Conservation (phyloP, 2,329 filamentous ascomycete species). For the Tolypocladium inflatum region DNA sequence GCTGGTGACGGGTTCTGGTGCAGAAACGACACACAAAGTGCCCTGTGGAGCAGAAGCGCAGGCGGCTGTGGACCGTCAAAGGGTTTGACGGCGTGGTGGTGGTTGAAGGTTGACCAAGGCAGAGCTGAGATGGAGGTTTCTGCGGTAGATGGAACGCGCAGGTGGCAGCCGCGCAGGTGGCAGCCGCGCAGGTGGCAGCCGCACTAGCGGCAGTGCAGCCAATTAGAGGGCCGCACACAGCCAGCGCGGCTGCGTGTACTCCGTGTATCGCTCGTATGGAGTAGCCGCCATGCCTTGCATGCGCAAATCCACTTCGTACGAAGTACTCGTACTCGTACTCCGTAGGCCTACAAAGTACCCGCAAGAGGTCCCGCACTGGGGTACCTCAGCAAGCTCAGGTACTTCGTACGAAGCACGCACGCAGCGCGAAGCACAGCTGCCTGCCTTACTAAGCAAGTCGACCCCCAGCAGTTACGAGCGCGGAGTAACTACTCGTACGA, state of each 20-base stretch:
- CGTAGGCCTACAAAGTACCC: too few species aligned
- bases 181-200: neutral
- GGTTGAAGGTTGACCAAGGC: neutral
- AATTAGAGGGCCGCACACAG: neutral
- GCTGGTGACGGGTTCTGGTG: neutral
- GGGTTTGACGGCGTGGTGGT: neutral
- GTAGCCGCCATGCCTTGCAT: too few species aligned
- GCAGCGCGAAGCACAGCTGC: too few species aligned
- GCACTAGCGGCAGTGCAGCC: neutral
- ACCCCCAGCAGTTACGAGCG: too few species aligned
- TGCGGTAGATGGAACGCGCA: neutral
- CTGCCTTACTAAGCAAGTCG: too few species aligned
- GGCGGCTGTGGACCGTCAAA: neutral
- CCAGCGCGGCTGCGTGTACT: neutral
- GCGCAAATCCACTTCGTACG: too few species aligned
- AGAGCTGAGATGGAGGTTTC: neutral
- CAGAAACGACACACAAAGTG: neutral
- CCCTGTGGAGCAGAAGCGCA: neutral
- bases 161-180: neutral
- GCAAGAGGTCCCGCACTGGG: too few species aligned
- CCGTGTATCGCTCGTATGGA: too few species aligned
- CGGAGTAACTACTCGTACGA: too few species aligned
- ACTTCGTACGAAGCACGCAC: too few species aligned
- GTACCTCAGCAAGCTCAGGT: too few species aligned
- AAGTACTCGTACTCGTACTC: too few species aligned